Evolutionary conservation across 2,329 filamentous ascomycete species (phyloP), one percentile per base, ranked within the genome.

Genomic region (Dactylellina drechsleri): DNA sequence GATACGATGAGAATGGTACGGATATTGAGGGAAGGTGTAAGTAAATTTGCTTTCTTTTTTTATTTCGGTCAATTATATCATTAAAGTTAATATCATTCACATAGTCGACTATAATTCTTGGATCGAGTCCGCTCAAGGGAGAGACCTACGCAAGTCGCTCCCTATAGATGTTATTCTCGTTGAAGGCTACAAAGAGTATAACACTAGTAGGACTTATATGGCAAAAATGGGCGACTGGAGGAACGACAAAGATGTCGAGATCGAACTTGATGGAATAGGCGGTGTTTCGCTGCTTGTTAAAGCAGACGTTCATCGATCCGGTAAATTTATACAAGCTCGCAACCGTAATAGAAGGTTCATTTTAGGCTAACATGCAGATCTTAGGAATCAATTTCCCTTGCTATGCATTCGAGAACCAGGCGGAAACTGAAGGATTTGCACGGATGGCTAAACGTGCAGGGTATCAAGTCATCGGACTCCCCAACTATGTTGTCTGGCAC

Each of bases 61-160:
- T 13, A 16, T 13, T 20, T 12, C 8, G 23, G 36, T 78, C 80
- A 36, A 36, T 10, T 7, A 36, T 36, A 36, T 7, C 31, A 8
- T 36, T 10, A 36, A 77, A 81, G 77, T 65, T 78, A 60, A 78
- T 81, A 77, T 82, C 70, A 28, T 16, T 65, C 47, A 43, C 20
- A 40, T n/a, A 95, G 92, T 98, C 81, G 95, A 99, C 82, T 99
- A 99, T 85, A 99, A 99, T 83, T 98, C 95, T 0, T 99, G 95
- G 95, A 88, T 96, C 79, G 95, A 99, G 84, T 94, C 94, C 8
- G 90, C 93, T 60, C 91, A 94, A 82, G 93, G 87, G 56, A 87
- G 90, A 72, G 91, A 89, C 80, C 86, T 98, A 64, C 86, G 90
- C n/a, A 84, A 86, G 4, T 88, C 84, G 62, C 85, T 98, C 18